Evolutionary conservation across 2,329 filamentous ascomycete species (phyloP).

Genomic region (Neoascochyta sp.): DNA sequence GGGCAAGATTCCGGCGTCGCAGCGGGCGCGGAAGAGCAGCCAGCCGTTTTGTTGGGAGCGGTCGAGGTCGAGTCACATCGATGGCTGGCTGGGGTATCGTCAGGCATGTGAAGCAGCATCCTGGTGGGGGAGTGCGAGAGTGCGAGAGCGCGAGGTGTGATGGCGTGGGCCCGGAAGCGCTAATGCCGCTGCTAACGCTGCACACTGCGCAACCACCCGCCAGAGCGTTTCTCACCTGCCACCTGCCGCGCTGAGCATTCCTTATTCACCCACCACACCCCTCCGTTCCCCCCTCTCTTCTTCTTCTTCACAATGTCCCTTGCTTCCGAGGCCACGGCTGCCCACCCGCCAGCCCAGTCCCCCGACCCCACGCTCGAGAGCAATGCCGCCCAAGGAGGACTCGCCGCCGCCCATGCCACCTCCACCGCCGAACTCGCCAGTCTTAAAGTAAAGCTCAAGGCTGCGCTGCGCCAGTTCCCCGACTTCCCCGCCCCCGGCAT

Average conservation of each 20-base stretch:
- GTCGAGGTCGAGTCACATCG: no score
- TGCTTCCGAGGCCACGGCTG: conserved; percentile 25
- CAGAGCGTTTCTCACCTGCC: conserved; percentile 16
- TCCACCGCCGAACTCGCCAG: conserved; percentile 48
- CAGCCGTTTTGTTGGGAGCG: no score
- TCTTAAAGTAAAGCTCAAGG: conserved; percentile 66
- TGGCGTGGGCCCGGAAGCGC: no score
- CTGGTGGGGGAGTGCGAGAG: no score
- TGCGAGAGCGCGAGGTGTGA: no score
- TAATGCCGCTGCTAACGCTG: no score
- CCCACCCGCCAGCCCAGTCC: conserved; percentile 29
- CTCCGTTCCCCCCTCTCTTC: conserved; percentile 11
- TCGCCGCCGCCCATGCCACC: conserved; percentile 49
- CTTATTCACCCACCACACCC: conserved; percentile 8
- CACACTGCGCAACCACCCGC: no score
- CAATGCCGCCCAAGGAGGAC: conserved; percentile 48
- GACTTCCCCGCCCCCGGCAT: conserved; percentile 93
- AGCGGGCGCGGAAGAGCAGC: no score
- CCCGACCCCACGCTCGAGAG: conserved; percentile 35
- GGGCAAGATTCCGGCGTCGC: no score
- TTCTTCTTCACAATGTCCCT: conserved; percentile 33
- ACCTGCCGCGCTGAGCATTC: no score
- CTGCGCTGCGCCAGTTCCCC: conserved; percentile 75
- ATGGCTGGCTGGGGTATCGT: no score
- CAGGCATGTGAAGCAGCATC: no score